Evolutionary conservation across 139 green algal genomes (phyloP), one percentile per base, ranked within the genome.

Genomic region (Picochlorum sp.): DNA sequence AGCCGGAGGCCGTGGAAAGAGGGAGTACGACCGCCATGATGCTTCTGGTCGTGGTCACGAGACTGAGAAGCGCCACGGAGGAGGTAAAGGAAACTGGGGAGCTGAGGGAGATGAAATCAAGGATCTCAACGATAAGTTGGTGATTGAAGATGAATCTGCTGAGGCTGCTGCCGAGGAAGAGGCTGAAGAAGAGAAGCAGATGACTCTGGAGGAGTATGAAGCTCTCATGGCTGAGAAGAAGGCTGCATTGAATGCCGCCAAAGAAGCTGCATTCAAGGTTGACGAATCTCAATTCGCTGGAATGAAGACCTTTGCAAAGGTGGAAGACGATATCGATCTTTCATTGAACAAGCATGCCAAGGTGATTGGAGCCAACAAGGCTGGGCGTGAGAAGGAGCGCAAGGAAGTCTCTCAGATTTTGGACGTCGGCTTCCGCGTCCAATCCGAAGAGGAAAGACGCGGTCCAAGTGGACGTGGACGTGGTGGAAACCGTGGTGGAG

Each of bases 1-100:
- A 47, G 69, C 75, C 23, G 64, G 73, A 28, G 37, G 78, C 45
- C 65, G 52, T 14, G 70, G 56, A 23, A 71, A 84, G 38, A 77
- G 87, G 49, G 82, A 91, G 44, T 95, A 85, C 30, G 87, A 95
- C 56, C 82, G 87, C 65, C 84, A 86, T 58, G 86, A 91, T 65
- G 86, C 75, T 69, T 90, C 81, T 59, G 87, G 87, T 61, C 74
- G 87, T 23, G 84, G 82, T 13, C 78, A 88, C 72, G 88, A 94
- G 80, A 77, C 63, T 51, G 73, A 89, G 61, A 95, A 95, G 81
- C 80, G 81, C 20, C 72, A 80, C 41, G 88, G 88, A 41, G 78
- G 68, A 51, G 88, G 88, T 62, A 71, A 73, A 49, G 85, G 81
- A 73, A 95, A 95, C 78, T 95, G 88, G 88, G 81, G 81, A 38